Percentiles rank a stretch among this genome's conserved stretches.
phyloP scores from a whole-genome alignment of 2,329 filamentous ascomycete genomes.

The Verticillium nubilum region DNA sequence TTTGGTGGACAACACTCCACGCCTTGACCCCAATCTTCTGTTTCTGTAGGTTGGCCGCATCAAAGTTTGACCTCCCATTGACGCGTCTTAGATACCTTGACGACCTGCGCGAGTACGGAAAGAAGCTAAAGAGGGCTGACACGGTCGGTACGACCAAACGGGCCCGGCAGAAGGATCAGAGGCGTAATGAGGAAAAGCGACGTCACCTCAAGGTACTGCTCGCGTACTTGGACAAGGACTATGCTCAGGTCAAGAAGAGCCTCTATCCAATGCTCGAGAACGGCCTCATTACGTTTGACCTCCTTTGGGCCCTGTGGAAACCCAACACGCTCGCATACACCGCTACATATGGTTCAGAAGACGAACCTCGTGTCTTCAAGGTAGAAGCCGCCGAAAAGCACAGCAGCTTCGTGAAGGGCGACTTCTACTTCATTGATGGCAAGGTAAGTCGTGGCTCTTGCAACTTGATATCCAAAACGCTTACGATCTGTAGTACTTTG shows the following conservation, averaged over 20 bases:
- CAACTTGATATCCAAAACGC: too few relatives aligned
- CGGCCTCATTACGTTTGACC: slow-evolving; percentile 81
- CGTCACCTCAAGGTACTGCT: slow-evolving; percentile 67
- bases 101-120: slow-evolving; percentile 61
- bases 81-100: slow-evolving; percentile 59
- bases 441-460: slow-evolving; percentile 35
- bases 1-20: slow-evolving; percentile 73
- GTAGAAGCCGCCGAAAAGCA: slow-evolving; percentile 72
- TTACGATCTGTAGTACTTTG: slow-evolving; percentile 40
- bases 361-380: slow-evolving; percentile 78
- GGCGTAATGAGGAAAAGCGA: slow-evolving; percentile 52
- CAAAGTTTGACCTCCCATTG: too few relatives aligned
- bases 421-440: slow-evolving; percentile 73
- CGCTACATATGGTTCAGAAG: slow-evolving; percentile 68
- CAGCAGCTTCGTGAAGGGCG: slow-evolving; percentile 61
- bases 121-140: slow-evolving; percentile 57
- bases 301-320: slow-evolving; percentile 86
- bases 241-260: slow-evolving; percentile 67
- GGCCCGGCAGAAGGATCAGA: slow-evolving; percentile 56
- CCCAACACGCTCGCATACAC: slow-evolving; percentile 76
- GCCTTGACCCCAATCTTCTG: slow-evolving; percentile 64
- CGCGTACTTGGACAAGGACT: slow-evolving; percentile 77
- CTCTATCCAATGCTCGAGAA: slow-evolving; percentile 75
- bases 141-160: slow-evolving; percentile 41
- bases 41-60: slow-evolving; percentile 45